Evolutionary conservation across 23 red algal genomes (phyloP).

Genomic region (Gracilaria domingensis): DNA sequence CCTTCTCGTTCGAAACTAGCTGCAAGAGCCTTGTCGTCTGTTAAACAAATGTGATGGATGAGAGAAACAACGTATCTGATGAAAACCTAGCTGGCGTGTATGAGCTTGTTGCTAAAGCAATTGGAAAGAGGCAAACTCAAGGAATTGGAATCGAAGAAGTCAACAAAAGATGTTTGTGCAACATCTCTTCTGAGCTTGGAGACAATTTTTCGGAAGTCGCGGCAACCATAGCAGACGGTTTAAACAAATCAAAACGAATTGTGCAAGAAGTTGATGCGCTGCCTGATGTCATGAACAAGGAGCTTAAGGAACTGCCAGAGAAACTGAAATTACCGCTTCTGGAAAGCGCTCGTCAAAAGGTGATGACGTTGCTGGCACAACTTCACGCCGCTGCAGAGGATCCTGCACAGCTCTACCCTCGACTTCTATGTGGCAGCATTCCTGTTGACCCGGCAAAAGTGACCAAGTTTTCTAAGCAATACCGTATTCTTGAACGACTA

Average conservation of each 20-base stretch:
- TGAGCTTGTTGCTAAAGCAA: neutral
- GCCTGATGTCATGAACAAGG: neutral
- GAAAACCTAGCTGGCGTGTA: neutral
- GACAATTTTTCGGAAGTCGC: neutral
- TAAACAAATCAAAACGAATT: conserved; percentile 6
- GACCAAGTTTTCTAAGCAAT: conserved; percentile 36
- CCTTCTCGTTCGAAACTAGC: too few relatives aligned
- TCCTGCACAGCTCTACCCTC: conserved; percentile 34
- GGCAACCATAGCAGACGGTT: conserved; percentile 5
- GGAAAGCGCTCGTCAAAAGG: neutral
- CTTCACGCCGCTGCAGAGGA: conserved; percentile 37
- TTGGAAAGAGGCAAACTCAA: neutral
- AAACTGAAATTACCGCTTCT: conserved; percentile 6
- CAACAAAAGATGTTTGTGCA: conserved; percentile 8
- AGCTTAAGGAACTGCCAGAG: neutral
- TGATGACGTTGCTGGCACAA: conserved; percentile 15
- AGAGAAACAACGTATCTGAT: neutral
- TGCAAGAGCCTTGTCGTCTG: too few relatives aligned
- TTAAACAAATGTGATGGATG: too few relatives aligned
- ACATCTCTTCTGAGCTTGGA: neutral
- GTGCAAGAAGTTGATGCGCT: neutral
- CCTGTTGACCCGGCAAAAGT: conserved; percentile 49
- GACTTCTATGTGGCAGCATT: conserved; percentile 28
- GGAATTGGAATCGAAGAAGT: conserved; percentile 10
- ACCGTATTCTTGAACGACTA: conserved; percentile 25